Evolutionary conservation across 2,329 filamentous ascomycete species (phyloP).

Genomic region (Colletotrichum sp.): DNA sequence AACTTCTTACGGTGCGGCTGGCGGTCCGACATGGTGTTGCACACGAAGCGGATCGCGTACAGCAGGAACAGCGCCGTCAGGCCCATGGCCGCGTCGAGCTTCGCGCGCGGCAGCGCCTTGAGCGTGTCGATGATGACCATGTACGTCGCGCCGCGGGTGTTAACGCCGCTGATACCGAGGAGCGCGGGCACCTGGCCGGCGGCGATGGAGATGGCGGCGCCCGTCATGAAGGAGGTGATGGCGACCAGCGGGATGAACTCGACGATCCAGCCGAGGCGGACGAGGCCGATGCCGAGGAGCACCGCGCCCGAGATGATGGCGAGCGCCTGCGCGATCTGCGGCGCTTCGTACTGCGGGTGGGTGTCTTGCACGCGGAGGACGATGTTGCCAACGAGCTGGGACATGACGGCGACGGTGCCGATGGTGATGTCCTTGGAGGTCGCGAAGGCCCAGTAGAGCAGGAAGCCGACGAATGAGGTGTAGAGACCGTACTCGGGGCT

Average conservation of each 20-base stretch:
- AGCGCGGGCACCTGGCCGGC: slow-evolving; percentile 49
- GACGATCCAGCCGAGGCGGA: slow-evolving; percentile 54
- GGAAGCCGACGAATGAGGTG: slow-evolving; percentile 80
- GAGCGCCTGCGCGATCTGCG: slow-evolving; percentile 48
- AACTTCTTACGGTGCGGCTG: slow-evolving; percentile 70
- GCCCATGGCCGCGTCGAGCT: slow-evolving; percentile 75
- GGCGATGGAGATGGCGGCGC: slow-evolving; percentile 55
- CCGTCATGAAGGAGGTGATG: slow-evolving; percentile 56
- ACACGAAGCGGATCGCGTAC: slow-evolving; percentile 66
- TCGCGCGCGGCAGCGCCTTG: slow-evolving; percentile 44
- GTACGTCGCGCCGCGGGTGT: slow-evolving; percentile 50
- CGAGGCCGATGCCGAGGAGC: slow-evolving; percentile 48
- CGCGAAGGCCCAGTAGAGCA: slow-evolving; percentile 84
- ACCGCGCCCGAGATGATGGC: slow-evolving; percentile 50
- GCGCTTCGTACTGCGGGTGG: slow-evolving; percentile 37
- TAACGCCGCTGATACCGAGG: slow-evolving; percentile 47
- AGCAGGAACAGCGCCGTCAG: slow-evolving; percentile 70
- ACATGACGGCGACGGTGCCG: slow-evolving; percentile 56
- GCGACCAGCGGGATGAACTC: slow-evolving; percentile 57
- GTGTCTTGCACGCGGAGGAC: slow-evolving; percentile 40
- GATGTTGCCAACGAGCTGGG: slow-evolving; percentile 54
- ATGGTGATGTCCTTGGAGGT: slow-evolving; percentile 88
- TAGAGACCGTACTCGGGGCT: slow-evolving; percentile 76
- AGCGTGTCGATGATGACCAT: slow-evolving; percentile 48
- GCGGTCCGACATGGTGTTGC: slow-evolving; percentile 68